Base-by-base conservation (phyloP, 2,329 filamentous ascomycete species). In the Grosmannia penicillata region DNA sequence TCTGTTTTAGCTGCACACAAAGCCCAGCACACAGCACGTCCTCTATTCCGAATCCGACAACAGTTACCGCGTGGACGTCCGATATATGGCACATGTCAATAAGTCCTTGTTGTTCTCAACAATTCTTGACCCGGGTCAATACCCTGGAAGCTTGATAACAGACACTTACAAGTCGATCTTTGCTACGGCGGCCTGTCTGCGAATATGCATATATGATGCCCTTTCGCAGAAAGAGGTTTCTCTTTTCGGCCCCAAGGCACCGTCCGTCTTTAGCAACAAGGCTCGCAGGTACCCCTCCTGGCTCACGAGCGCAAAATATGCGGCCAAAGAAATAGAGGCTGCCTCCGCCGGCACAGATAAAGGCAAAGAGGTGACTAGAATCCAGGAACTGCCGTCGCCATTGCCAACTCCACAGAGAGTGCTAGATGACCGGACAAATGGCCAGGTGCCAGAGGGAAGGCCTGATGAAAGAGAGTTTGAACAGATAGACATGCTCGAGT, bases 61-160 rank as follows among this genome's bases (percentile, higher is more conserved):
- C 8, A 32, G 37, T 3, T 45, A 37, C 27, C 21, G 37, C 9
- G 49, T 52, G 3, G 54, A 57, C 21, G 42, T 46, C 6, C 51
- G 53, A 5, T 50, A 48, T 38, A 47, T 51, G 38, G 45, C 47
- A 11, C 50, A 52, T 35, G 50, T 56, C 37, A 48, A 55, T 25
- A 49, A 47, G 1, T 37, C 25, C 27, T 45, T 57, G 24, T 41
- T 48, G 3, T 46, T 43, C 1, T 52, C 52, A 11, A 52, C 52
- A 17, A 46, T 57, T 13, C 37, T 56, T 11, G 53, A 57, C 34
- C 47, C 48, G 2, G 26, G 39, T 17, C 42, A 27, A 21, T 40
- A 49, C 27, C 35, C 37, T 1, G 41, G 39, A 2, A 25, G 28
- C 1, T 11, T 27, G 1, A 39, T 48, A 21, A 29, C 33, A 1